Conservation (phyloP, 495 filamentous ascomycete species). For the Penicillium coffeae region DNA sequence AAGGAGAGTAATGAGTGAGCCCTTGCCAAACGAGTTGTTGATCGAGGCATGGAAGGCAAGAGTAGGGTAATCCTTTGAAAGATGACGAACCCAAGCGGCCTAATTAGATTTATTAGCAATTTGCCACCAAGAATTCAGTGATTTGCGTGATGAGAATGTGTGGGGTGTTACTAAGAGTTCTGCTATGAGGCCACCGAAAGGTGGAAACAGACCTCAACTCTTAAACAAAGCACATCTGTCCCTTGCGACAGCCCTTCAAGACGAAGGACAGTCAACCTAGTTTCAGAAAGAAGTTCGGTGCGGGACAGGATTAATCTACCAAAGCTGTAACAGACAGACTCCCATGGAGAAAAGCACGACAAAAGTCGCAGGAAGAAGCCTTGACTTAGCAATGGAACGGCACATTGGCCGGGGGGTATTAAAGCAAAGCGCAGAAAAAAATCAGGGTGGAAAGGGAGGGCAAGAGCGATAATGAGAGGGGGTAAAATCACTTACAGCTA, state of each 20-base stretch:
- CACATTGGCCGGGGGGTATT: constrained; percentile 12
- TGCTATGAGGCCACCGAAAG: constrained; percentile 53
- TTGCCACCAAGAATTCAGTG: constrained; percentile 20
- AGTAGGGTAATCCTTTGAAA: constrained; percentile 86
- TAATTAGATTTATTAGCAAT: constrained; percentile 46
- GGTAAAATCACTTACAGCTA: constrained; percentile 77
- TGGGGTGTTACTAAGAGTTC: constrained; percentile 99
- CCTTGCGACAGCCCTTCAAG: constrained; percentile 63
- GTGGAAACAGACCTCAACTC: constrained; percentile 76
- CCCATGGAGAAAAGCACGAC: constrained; percentile 57
- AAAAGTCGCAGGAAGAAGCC: constrained; percentile 62
- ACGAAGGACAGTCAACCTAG: constrained; percentile 73
- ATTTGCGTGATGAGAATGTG: constrained; percentile 56
- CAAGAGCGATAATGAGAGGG: constrained; percentile 5
- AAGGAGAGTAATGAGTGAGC: constrained; percentile 70
- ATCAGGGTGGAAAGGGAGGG: constrained; percentile 9
- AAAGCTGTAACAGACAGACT: constrained; percentile 95
- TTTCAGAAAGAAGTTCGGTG: constrained; percentile 58
- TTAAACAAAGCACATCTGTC: constrained; percentile 67
- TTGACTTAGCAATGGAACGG: constrained; percentile 89
- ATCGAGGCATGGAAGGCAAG: constrained; percentile 90
- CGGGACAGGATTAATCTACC: constrained; percentile 83
- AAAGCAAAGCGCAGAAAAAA: constrained; percentile 11
- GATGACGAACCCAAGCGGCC: constrained; percentile 78
- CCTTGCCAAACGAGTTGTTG: constrained; percentile 88